Evolutionary conservation across 768 basidiomycete genomes (phyloP), one percentile per base, ranked within the genome.

Genomic region (Phaeotremella fagi): DNA sequence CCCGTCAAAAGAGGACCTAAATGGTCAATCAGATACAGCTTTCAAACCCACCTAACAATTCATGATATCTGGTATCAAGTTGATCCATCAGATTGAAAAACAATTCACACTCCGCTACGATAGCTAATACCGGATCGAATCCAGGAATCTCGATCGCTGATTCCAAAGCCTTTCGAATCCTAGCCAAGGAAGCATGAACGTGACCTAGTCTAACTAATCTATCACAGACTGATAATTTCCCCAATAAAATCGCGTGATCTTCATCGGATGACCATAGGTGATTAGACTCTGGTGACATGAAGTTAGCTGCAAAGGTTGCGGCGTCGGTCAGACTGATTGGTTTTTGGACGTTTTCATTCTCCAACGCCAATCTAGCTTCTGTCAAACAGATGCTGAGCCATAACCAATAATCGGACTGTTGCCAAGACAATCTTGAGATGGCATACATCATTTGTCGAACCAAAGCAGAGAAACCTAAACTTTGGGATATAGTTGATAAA

Each of bases 191-290:
- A 47, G 63, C 55, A 1, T 57, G 37, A 2, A 70, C 58, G 27
- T 61, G 62, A 5, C 48, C 51, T 7, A 60, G 23, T 45, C 68
- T 54, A n/a, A 48, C 42, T 6, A 70, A 37, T 28, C 57, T 52
- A 45, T 70, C 68, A 22, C 54, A 61, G 2, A 66, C 41, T 9
- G 38, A 31, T 50, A 70, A 48, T n/a, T 58, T 51, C 0, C 68
- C 68, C 2, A 70, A 25, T 6, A 62, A 22, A 4, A 43, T 28
- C 7, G 57, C 42, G 3, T 38, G 14, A 29, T 56, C 62, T 3
- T 43, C 49, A 29, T 22, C 22, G 3, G 47, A 45, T 16, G 48
- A 46, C 68, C 68, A 70, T 1, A 58, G 31, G 4, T 38, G 43
- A 11, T 24, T 36, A 9, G 33, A 22, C 9, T 63, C 62, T 5